Conservation (phyloP, 192 early-diverging fungal genomes). For the Coemansia sp. region DNA sequence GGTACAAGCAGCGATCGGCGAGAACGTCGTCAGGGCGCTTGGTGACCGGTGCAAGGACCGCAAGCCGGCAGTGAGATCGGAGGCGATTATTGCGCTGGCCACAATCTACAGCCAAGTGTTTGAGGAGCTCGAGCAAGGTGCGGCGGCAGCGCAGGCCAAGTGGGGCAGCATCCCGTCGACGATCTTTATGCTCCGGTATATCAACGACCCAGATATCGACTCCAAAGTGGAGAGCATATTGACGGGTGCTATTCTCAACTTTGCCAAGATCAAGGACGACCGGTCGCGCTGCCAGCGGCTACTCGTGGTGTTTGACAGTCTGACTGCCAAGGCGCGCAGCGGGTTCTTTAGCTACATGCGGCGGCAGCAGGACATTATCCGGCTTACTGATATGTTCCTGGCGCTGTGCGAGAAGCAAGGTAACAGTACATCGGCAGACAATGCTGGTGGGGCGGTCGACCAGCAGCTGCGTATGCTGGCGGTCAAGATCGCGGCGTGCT, state of each 20-base stretch:
- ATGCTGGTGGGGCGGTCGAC: conserved; percentile 47
- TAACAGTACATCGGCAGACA: conserved; percentile 39
- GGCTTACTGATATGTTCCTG: conserved; percentile 60
- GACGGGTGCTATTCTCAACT: conserved; percentile 43
- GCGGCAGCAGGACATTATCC: conserved; percentile 66
- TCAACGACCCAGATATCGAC: conserved; percentile 79
- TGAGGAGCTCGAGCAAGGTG: conserved; percentile 67
- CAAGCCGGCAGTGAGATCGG: conserved; percentile 70
- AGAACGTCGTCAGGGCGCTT: conserved; percentile 59
- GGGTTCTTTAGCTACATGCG: conserved; percentile 78
- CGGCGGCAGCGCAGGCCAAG: conserved; percentile 57
- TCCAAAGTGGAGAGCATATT: conserved; percentile 51
- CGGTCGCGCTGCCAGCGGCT: conserved; percentile 57
- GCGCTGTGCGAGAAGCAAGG: conserved; percentile 63
- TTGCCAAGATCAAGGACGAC: conserved; percentile 48
- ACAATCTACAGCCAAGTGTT: conserved; percentile 73
- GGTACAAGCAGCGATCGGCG: conserved; percentile 56
- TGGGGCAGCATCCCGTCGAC: conserved; percentile 83
- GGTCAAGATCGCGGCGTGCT: conserved; percentile 55
- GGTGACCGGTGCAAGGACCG: conserved; percentile 88
- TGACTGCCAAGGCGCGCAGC: conserved; percentile 67
- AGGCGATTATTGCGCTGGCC: conserved; percentile 73
- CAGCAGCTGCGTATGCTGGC: conserved; percentile 57
- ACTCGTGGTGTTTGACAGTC: conserved; percentile 61
- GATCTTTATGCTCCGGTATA: conserved; percentile 81